Evolutionary conservation across 495 filamentous ascomycete species (phyloP).

Genomic region (Neurospora sp.): DNA sequence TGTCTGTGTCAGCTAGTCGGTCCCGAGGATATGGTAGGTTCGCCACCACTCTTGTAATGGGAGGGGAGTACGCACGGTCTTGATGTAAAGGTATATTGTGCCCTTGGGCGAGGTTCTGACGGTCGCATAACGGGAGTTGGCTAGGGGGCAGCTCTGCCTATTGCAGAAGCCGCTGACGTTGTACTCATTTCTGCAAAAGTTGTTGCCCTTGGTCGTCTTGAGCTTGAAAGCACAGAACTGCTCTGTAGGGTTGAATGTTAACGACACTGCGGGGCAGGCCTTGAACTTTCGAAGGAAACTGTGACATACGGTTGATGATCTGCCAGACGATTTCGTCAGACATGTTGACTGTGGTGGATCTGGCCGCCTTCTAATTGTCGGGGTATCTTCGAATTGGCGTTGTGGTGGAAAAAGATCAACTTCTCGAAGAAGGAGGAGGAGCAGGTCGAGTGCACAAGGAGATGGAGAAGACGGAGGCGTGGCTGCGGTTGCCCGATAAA

Average conservation of each 20-base stretch:
- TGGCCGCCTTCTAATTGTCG: not conserved
- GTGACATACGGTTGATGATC: slow-evolving; percentile 25
- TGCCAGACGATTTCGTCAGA: slow-evolving; percentile 96
- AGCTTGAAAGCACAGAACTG: slow-evolving; percentile 96
- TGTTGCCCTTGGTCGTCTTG: slow-evolving; percentile 88
- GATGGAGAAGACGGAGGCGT: not conserved
- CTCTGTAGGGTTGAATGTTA: slow-evolving; percentile 33
- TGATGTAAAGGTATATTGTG: slow-evolving; percentile 92
- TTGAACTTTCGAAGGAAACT: not conserved
- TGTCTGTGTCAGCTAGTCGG: not conserved
- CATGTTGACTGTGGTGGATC: slow-evolving; percentile 7
- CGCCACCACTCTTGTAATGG: not conserved
- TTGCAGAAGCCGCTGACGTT: slow-evolving; percentile 88
- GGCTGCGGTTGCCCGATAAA: not conserved
- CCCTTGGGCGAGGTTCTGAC: slow-evolving; percentile 74
- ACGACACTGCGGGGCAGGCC: not conserved
- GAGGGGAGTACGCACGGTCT: slow-evolving; percentile 48
- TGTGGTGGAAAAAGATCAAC: not conserved
- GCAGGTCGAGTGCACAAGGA: not conserved
- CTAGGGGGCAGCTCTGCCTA: slow-evolving; percentile 87
- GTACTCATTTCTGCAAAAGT: slow-evolving; percentile 90
- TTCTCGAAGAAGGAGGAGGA: not conserved
- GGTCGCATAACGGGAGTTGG: slow-evolving; percentile 92
- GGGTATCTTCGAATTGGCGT: not conserved
- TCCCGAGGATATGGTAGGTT: not conserved